Base-by-base conservation (phyloP, 257 asterid genomes). In the Solanum tarijense region DNA sequence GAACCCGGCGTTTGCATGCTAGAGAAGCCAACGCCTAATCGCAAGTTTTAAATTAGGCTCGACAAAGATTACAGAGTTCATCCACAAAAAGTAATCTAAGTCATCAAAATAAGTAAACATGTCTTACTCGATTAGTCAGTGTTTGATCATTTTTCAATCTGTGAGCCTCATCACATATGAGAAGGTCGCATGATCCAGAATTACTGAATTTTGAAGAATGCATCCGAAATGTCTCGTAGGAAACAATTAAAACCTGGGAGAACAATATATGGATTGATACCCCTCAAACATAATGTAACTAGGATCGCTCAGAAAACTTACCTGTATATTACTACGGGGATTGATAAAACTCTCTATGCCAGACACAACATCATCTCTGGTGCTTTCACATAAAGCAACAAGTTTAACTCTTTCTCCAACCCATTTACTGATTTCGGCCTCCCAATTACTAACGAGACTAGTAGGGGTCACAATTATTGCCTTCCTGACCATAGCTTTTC, bases 111-210 rank as follows among this genome's bases (percentile, higher is more conserved):
- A 86, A 68, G 83, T 41, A 86, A 43, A 43, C 78, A 89, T 66
- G 81, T 92, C 98, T 90, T 92, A 97, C 99, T 91, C 99, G 96
- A 90, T 96, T 97, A 88, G 98, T 97, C 91, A 96, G 89, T 68
- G 99, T 97, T 91, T 97, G 99, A 88, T 93, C 98, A 88, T 96
- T 97, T 94, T 97, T 97, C 83, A 97, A 91, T 90, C 99, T 96
- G 91, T 97, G 99, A 90, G 99, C 99, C 92, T 97, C 98, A 84
- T 97, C 99, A 85, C 99, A 97, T 89, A 97, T 95, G 82, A 97
- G 99, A 89, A 97, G 95, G 94, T 97, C 98, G 87, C 99, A 97
- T 18, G 99, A 95, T 90, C 95, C 98, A 88, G 90, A 89, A 86
- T 90, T 90, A 89, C 92, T 90, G 90, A 97, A 97, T 89, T 96